A percentile compares a stretch with the other conserved stretches of the same genome.
These are phyloP conservation scores for Pseudisothecium myosuroides DNA, from an alignment of 225 moss, liverwort and hornwort genomes.

Conservation along the genomic window DNA sequence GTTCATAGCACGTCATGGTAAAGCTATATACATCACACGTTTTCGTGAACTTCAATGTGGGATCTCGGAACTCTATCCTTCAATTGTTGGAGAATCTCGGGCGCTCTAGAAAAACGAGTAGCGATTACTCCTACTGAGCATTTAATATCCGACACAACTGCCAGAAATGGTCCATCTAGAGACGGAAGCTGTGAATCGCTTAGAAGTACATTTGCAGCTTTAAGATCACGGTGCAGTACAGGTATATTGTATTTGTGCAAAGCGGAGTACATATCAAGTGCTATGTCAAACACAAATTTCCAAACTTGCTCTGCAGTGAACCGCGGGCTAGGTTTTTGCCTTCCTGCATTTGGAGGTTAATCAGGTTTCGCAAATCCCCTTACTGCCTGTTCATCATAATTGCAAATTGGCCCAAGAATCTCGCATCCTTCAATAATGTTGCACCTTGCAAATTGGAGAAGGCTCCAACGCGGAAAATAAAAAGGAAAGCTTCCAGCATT, in stretches of 20 bases:
- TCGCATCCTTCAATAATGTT: background rate
- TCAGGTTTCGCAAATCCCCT: background rate
- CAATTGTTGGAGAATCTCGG: background rate
- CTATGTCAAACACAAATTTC: too few species aligned
- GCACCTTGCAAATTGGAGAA: background rate
- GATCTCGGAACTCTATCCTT: background rate
- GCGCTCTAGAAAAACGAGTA: background rate
- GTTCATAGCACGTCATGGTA: background rate
- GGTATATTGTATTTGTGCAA: background rate
- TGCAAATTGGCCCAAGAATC: background rate
- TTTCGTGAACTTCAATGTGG: background rate
- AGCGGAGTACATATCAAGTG: background rate
- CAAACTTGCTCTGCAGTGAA: background rate
- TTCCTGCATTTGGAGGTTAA: background rate
- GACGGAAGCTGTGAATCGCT: background rate
- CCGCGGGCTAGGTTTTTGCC: background rate
- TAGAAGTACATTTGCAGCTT: background rate
- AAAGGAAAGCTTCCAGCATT: background rate
- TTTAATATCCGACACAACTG: background rate
- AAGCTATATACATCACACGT: background rate
- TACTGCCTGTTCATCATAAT: background rate
- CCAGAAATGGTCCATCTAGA: background rate
- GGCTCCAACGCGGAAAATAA: background rate
- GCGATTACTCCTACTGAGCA: background rate
- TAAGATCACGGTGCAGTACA: background rate